Conservation (phyloP, 2,329 filamentous ascomycete species). For the Tolypocladium amazonense region DNA sequence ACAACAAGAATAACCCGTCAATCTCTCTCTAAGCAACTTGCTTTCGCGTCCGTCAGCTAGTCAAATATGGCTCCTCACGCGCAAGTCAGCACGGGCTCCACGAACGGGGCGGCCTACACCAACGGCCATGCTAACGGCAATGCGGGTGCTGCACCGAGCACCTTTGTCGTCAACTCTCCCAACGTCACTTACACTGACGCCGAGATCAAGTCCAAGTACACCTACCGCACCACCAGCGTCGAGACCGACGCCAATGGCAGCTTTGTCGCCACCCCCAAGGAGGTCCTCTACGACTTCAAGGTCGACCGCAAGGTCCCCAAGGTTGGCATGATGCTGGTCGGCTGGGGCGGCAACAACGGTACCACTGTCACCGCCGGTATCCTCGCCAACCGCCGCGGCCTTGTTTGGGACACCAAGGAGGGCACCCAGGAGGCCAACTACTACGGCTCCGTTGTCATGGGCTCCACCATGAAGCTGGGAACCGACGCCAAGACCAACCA, state of each 20-base stretch:
- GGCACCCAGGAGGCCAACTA: constrained; percentile 82
- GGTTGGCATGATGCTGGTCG: constrained; percentile 94
- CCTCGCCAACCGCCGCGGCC: constrained; percentile 79
- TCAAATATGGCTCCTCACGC: constrained; percentile 86
- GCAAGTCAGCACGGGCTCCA: constrained; percentile 43
- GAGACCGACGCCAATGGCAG: constrained; percentile 61
- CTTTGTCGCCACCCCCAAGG: constrained; percentile 73
- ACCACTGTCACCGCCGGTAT: constrained; percentile 95
- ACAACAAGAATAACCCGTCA: constrained; percentile 17
- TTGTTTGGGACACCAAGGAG: constrained; percentile 91
- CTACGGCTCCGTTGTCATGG: constrained; percentile 96
- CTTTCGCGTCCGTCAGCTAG: constrained; percentile 6
- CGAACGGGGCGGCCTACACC: constrained; percentile 48
- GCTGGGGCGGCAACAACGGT: constrained; percentile 97
- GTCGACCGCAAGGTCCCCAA: constrained; percentile 88
- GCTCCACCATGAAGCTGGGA: constrained; percentile 93
- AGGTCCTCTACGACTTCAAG: constrained; percentile 95
- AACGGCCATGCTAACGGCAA: constrained; percentile 30
- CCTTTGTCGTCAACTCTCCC: constrained; percentile 84
- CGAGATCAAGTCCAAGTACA: constrained; percentile 89
- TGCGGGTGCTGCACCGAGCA: constrained; percentile 39
- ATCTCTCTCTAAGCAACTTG: constrained; percentile 2
- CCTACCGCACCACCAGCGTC: constrained; percentile 88
- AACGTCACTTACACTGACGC: constrained; percentile 85
- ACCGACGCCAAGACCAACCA: constrained; percentile 71